These are phyloP conservation scores for Pseudevernia furfuracea DNA, from an alignment of 495 filamentous ascomycete species.

Conservation along the genomic window DNA sequence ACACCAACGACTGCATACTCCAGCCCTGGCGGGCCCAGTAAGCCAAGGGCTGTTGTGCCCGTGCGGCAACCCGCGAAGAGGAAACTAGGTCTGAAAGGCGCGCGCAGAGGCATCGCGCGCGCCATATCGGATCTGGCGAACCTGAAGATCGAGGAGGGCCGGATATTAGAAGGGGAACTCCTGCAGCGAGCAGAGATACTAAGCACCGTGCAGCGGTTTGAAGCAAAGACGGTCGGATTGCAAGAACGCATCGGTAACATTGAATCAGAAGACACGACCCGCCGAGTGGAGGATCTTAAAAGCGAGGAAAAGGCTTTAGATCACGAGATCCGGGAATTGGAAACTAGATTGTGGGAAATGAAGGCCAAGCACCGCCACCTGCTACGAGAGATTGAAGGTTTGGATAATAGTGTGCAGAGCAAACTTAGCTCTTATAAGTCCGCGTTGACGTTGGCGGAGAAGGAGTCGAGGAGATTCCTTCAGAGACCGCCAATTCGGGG, in stretches of 20 bases:
- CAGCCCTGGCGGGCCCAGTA: constrained; percentile 26
- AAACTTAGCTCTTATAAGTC: constrained; percentile 54
- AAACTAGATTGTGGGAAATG: constrained; percentile 60
- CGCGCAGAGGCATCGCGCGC: constrained; percentile 60
- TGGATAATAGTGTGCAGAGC: constrained; percentile 55
- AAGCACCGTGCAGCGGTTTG: constrained; percentile 4
- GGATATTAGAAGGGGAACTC: constrained; percentile 50
- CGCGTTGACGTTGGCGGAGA: constrained; percentile 37
- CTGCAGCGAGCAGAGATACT: constrained; percentile 7
- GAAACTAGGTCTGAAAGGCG: constrained; percentile 55
- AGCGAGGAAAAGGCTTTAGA: constrained; percentile 47
- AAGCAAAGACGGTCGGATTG: constrained; percentile 32
- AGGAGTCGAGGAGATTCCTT: constrained; percentile 39
- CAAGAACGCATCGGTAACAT: constrained; percentile 32
- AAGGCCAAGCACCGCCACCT: constrained; percentile 56
- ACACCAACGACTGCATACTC: constrained; percentile 38
- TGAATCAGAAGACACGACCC: constrained; percentile 32
- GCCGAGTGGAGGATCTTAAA: constrained; percentile 36
- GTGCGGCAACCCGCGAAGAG: constrained; percentile 52
- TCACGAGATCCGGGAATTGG: constrained; percentile 55
- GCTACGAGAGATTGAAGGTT: constrained; percentile 50
- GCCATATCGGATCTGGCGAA: constrained; percentile 65
- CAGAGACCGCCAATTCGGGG: constrained; percentile 39
- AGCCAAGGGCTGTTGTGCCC: constrained; percentile 41
- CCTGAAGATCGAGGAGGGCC: constrained; percentile 64